Evolutionary conservation across 1,284 basidiomycete genomes (phyloP).

Genomic region (Boletus smithii): DNA sequence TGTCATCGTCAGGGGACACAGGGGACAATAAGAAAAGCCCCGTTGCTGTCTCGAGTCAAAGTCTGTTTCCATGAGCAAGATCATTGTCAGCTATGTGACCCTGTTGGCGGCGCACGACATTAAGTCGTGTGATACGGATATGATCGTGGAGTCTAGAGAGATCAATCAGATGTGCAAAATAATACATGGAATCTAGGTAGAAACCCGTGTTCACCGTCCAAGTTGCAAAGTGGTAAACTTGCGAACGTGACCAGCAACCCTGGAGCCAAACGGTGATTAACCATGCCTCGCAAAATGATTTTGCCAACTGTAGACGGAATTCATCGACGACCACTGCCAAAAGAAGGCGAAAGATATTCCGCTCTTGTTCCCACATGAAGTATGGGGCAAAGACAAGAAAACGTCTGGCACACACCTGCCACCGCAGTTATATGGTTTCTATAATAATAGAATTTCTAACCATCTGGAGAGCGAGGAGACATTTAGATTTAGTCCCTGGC

Average conservation of each 20-base stretch:
- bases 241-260: neutral
- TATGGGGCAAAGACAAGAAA: too few species aligned
- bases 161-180: neutral
- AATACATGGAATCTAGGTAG: neutral
- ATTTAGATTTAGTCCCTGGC: too few species aligned
- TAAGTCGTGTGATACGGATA: neutral
- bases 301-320: neutral
- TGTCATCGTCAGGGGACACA: neutral
- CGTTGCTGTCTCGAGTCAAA: neutral
- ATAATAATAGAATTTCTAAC: too few species aligned
- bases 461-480: too few species aligned
- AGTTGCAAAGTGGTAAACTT: neutral
- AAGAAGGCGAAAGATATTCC: too few species aligned
- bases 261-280: neutral
- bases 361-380: too few species aligned
- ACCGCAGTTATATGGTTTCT: too few species aligned
- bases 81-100: neutral
- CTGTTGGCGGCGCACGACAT: neutral
- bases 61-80: neutral
- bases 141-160: slow-evolving; percentile 2
- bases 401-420: too few species aligned
- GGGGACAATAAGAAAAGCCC: neutral
- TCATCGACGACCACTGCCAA: neutral
- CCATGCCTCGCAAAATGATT: neutral
- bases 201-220: neutral